A percentile compares a stretch with the other conserved stretches of the same genome.
Evolutionary conservation across 2,329 filamentous ascomycete genomes (phyloP).

Genomic region (Phoma sp.): DNA sequence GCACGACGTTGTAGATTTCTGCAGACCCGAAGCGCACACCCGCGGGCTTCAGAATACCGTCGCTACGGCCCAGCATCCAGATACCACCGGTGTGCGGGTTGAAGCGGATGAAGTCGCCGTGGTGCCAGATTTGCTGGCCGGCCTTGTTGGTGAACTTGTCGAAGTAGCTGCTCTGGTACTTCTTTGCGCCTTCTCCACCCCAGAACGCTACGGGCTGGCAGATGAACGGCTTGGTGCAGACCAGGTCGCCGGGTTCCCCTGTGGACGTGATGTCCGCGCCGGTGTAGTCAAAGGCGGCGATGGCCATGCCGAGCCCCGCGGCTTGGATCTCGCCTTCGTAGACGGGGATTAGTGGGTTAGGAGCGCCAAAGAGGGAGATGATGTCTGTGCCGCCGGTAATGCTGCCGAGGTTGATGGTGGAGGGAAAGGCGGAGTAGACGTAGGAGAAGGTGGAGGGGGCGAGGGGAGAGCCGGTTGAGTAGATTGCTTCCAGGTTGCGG

Average conservation of each 20-base stretch:
- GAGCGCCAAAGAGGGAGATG: slow-evolving; percentile 89
- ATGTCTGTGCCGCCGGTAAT: slow-evolving; percentile 98
- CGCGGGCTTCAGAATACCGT: slow-evolving; percentile 90
- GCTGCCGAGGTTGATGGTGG: slow-evolving; percentile 81
- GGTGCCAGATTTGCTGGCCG: slow-evolving; percentile 75
- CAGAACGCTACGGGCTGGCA: slow-evolving; percentile 92
- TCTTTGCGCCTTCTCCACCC: slow-evolving; percentile 71
- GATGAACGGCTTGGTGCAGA: slow-evolving; percentile 85
- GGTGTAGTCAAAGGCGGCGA: slow-evolving; percentile 58
- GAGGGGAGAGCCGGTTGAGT: slow-evolving; percentile 90
- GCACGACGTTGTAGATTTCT: slow-evolving; percentile 94
- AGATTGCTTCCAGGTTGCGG: slow-evolving; percentile 75
- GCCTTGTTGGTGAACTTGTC: slow-evolving; percentile 69
- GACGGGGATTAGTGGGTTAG: slow-evolving; percentile 63
- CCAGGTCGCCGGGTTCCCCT: slow-evolving; percentile 81
- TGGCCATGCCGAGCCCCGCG: slow-evolving; percentile 58
- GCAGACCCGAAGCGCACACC: slow-evolving; percentile 92
- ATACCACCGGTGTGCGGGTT: slow-evolving; percentile 76
- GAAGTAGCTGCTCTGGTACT: slow-evolving; percentile 87
- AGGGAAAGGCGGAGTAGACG: slow-evolving; percentile 82
- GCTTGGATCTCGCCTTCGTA: slow-evolving; percentile 59
- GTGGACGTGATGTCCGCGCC: slow-evolving; percentile 64
- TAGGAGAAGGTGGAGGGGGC: slow-evolving; percentile 93
- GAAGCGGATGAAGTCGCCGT: slow-evolving; percentile 86
- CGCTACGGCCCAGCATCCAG: slow-evolving; percentile 88